phyloP scores from a whole-genome alignment of 169 alveolate species.

The Cryptosporidium meleagridis region DNA sequence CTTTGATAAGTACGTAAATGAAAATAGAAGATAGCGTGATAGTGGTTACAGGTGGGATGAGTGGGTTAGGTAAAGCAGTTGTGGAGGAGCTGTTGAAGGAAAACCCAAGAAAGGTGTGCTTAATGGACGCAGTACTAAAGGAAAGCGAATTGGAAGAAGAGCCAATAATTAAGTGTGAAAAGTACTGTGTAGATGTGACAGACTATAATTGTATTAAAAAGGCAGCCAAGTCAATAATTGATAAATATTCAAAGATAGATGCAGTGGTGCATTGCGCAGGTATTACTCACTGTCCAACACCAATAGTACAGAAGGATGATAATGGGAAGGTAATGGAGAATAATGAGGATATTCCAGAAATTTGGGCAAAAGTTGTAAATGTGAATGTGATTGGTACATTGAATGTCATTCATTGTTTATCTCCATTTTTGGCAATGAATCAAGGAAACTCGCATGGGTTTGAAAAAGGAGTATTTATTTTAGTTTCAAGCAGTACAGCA shows the following conservation, averaged over 20 bases:
- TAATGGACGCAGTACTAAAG: conserved; percentile 11
- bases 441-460: conserved; percentile 16
- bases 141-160: background rate
- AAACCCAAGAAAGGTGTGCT: conserved; percentile 37
- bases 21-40: conserved; percentile 33
- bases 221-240: conserved; percentile 23
- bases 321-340: conserved; percentile 49
- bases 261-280: conserved; percentile 67
- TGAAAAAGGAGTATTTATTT: conserved; percentile 60
- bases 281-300: conserved; percentile 62
- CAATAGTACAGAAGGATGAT: conserved; percentile 57
- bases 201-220: conserved; percentile 5
- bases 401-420: conserved; percentile 46
- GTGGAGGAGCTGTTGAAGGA: conserved; percentile 15
- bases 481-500: conserved; percentile 64
- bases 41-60: conserved; percentile 45
- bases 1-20: background rate
- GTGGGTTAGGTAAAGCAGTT: conserved; percentile 62
- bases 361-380: conserved; percentile 48
- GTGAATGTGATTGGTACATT: conserved; percentile 50
- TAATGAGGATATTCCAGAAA: conserved; percentile 64
- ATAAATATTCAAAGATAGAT: conserved; percentile 33
- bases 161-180: background rate
- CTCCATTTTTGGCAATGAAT: conserved; percentile 44
- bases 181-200: conserved; percentile 12